These are phyloP conservation scores for Podospora pseudocomata DNA, from an alignment of 495 filamentous ascomycete species.

Conservation along the genomic window DNA sequence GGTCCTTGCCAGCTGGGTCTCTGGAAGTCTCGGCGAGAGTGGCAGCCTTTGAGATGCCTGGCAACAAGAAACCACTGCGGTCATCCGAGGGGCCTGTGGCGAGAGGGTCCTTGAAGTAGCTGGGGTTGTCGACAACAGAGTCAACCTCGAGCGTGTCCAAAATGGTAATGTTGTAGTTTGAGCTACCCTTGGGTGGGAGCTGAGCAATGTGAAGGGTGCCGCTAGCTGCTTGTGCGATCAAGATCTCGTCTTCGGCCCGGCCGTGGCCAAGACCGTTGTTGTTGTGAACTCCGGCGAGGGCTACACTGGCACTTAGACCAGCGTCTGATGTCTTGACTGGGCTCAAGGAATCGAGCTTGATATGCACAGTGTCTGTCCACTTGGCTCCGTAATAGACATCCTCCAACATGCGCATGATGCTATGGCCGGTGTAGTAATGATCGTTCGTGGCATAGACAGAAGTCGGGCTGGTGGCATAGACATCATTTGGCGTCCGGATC, in stretches of 20 bases:
- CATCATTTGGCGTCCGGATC: conserved; percentile 59
- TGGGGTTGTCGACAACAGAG: conserved; percentile 55
- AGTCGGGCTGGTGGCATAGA: conserved; percentile 46
- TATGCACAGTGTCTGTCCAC: conserved; percentile 36
- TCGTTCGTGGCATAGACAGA: conserved; percentile 61
- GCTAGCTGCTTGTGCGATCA: conserved; percentile 41
- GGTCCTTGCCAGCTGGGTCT: conserved; percentile 41
- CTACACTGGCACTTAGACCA: conserved; percentile 45
- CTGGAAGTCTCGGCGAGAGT: conserved; percentile 32
- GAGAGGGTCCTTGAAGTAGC: conserved; percentile 52
- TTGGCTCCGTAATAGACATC: conserved; percentile 33
- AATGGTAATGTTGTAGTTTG: conserved; percentile 41
- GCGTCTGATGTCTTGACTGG: conserved; percentile 19
- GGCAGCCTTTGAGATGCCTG: conserved; percentile 44
- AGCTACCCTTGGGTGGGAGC: conserved; percentile 33
- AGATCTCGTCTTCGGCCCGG: conserved; percentile 42
- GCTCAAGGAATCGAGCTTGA: conserved; percentile 21
- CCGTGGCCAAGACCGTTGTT: conserved; percentile 59
- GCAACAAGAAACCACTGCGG: conserved; percentile 52
- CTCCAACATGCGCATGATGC: conserved; percentile 44
- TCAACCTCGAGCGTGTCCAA: conserved; percentile 42
- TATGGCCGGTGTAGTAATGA: conserved; percentile 49
- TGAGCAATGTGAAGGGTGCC: conserved; percentile 29
- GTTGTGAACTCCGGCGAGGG: conserved; percentile 43
- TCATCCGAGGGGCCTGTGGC: conserved; percentile 49